Evolutionary conservation across 495 filamentous ascomycete species (phyloP).

Genomic region (Talaromyces stipitatus): DNA sequence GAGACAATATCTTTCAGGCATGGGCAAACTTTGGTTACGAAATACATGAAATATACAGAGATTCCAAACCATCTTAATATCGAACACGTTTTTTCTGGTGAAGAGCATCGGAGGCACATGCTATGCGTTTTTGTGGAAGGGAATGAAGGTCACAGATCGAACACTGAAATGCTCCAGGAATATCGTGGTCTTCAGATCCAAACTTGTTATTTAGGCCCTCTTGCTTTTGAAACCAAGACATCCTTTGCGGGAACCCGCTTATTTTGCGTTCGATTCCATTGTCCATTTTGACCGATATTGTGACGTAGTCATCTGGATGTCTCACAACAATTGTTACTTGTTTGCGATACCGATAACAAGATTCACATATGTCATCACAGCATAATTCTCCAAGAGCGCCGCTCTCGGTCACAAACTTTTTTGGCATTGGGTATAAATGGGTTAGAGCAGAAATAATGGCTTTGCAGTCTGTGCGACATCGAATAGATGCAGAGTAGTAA

Average conservation of each 20-base stretch:
- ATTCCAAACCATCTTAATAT: no score
- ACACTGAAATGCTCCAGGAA: not conserved
- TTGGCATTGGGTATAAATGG: not conserved
- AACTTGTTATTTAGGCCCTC: slow-evolving; percentile 10
- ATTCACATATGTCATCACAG: slow-evolving; percentile 8
- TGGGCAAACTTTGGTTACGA: no score
- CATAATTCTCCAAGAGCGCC: slow-evolving; percentile 1
- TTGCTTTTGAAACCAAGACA: slow-evolving; percentile 14
- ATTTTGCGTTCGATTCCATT: slow-evolving; percentile 7
- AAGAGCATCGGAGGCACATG: no score
- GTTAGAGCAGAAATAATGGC: slow-evolving; percentile 6
- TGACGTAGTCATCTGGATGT: slow-evolving; percentile 10
- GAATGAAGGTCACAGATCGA: not conserved
- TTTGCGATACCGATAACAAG: slow-evolving; percentile 12
- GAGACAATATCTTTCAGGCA: no score
- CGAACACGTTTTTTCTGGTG: no score
- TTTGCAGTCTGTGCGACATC: slow-evolving; percentile 10
- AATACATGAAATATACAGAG: no score
- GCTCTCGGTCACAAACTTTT: not conserved
- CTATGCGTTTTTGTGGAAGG: not conserved
- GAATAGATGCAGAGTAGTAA: slow-evolving; percentile 10
- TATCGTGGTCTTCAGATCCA: not conserved
- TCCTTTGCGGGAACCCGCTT: slow-evolving; percentile 17
- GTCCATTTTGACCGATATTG: slow-evolving; percentile 8
- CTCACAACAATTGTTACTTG: slow-evolving; percentile 9